Evolutionary conservation across 371 early-diverging fungal genomes (phyloP).

Genomic region (Mortierella sp.): DNA sequence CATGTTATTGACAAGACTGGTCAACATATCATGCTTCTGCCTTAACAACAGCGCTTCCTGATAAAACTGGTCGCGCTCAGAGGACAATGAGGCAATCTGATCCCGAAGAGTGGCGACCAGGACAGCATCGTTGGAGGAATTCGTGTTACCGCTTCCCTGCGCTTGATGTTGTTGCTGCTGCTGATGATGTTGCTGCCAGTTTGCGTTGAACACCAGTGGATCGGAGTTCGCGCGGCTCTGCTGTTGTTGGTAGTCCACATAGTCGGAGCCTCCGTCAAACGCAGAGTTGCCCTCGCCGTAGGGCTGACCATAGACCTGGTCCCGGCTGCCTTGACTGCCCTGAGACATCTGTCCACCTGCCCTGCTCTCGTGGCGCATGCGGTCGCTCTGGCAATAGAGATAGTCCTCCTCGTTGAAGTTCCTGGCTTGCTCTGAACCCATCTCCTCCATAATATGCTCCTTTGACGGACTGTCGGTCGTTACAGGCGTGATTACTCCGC

Average conservation of each 20-base stretch:
- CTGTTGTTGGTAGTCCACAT: conserved; percentile 23
- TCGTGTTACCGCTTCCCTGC: background rate
- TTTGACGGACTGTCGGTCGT: conserved; percentile 23
- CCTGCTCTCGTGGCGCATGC: conserved; percentile 13
- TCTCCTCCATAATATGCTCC: conserved; percentile 51
- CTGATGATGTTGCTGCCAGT: conserved; percentile 4
- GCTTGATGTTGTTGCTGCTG: conserved; percentile 19
- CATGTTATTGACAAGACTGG: conserved; percentile 39
- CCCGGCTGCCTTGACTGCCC: background rate
- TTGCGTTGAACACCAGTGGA: conserved; percentile 7
- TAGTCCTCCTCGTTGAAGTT: conserved; percentile 33
- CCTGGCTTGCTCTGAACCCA: conserved; percentile 45
- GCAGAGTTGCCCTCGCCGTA: conserved; percentile 29
- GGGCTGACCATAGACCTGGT: conserved; percentile 21
- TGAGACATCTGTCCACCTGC: conserved; percentile 8
- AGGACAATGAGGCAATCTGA: conserved; percentile 45
- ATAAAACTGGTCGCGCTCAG: conserved; percentile 50
- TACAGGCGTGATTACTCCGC: background rate
- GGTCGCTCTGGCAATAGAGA: conserved; percentile 36
- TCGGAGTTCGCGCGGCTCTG: background rate
- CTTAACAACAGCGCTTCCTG: conserved; percentile 39
- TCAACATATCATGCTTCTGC: conserved; percentile 44
- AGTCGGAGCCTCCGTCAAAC: conserved; percentile 14
- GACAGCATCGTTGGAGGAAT: conserved; percentile 11
- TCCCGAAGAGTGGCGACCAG: conserved; percentile 46